Evolutionary conservation across 306 rosid species (phyloP).

Genomic region (Fagus crenata): DNA sequence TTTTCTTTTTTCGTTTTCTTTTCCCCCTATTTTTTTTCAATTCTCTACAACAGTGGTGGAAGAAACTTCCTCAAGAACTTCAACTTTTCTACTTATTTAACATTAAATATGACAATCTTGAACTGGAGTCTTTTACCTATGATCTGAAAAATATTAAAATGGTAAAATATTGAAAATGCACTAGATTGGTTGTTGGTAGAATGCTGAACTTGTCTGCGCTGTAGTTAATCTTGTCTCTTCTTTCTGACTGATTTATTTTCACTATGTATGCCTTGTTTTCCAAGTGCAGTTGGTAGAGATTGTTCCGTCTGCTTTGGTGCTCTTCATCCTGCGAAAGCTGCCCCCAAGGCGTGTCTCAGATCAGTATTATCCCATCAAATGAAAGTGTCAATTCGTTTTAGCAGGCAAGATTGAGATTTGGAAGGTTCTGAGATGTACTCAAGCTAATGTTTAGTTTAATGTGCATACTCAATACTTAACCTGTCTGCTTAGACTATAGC

Average conservation of each 20-base stretch:
- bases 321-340: constrained; percentile 67
- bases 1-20: neutral
- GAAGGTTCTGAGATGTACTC: neutral
- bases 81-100: neutral
- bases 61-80: neutral
- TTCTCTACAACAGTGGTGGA: neutral
- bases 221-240: neutral
- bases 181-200: neutral
- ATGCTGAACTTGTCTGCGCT: neutral
- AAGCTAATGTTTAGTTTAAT: neutral
- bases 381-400: constrained; percentile 34
- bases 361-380: constrained; percentile 70
- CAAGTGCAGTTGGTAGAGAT: constrained; percentile 65
- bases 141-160: too few relatives aligned
- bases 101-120: too few relatives aligned
- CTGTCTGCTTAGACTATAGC: neutral
- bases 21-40: too few relatives aligned
- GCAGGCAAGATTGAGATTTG: neutral
- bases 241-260: neutral
- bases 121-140: too few relatives aligned
- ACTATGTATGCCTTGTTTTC: neutral
- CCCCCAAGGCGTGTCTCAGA: constrained; percentile 70
- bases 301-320: constrained; percentile 69
- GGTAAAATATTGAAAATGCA: neutral
- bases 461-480: neutral